Percentiles rank a stretch among this genome's conserved stretches.
Conservation (phyloP, 371 early-diverging fungal genomes). For the Mucor piriformis region DNA sequence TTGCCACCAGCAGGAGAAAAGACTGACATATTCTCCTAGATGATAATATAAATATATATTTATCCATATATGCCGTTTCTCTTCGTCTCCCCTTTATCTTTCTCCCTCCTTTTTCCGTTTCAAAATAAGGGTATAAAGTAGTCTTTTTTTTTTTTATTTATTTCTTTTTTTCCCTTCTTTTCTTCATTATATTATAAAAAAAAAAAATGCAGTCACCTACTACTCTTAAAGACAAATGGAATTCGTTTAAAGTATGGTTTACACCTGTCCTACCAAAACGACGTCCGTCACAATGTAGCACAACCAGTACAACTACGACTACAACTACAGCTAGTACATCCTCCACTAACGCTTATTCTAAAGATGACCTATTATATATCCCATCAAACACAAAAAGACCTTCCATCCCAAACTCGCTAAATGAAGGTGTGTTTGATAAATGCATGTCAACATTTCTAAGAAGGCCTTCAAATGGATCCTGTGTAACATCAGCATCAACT, state of each 20-base stretch:
- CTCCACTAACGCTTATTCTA: neutral
- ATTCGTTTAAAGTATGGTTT: slow-evolving; percentile 24
- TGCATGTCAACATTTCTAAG: slow-evolving; percentile 19
- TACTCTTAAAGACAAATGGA: slow-evolving; percentile 26
- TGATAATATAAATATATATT: neutral
- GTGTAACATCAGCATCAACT: slow-evolving; percentile 1
- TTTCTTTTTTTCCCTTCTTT: slow-evolving; percentile 1
- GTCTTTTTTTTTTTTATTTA: neutral
- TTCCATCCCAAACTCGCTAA: slow-evolving; percentile 7
- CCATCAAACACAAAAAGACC: slow-evolving; percentile 8
- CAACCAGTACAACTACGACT: slow-evolving; percentile 10
- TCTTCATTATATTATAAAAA: neutral
- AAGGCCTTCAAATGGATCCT: slow-evolving; percentile 12
- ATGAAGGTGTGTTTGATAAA: slow-evolving; percentile 19
- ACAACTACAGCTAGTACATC: slow-evolving; percentile 6
- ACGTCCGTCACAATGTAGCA: slow-evolving; percentile 30
- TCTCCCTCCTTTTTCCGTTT: neutral
- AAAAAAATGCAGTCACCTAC: slow-evolving; percentile 24
- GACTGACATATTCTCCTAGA: slow-evolving; percentile 2
- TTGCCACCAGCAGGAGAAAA: slow-evolving; percentile 1
- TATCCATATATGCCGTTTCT: neutral
- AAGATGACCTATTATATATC: slow-evolving; percentile 4
- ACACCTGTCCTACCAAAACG: slow-evolving; percentile 24
- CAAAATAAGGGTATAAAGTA: neutral
- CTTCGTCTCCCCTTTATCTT: neutral